Evolutionary conservation across 768 basidiomycete species (phyloP).

Genomic region (Pisolithus marmoratus): DNA sequence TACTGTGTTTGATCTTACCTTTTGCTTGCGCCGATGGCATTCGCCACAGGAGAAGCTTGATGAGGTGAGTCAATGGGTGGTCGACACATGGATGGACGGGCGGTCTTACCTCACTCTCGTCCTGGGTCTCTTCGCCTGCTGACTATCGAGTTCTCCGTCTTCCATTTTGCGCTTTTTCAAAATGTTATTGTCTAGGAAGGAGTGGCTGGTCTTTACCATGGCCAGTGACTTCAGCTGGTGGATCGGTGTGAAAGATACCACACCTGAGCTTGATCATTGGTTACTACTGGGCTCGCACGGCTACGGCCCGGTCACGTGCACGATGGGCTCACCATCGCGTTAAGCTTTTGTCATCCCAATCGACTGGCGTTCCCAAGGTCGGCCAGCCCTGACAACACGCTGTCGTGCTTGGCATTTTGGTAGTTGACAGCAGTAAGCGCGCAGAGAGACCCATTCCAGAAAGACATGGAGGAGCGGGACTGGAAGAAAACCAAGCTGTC

Average conservation of each 20-base stretch:
- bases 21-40: slow-evolving; percentile 86
- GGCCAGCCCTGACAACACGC: too few species aligned
- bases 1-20: slow-evolving; percentile 38
- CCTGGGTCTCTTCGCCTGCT: slow-evolving; percentile 55
- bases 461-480: slow-evolving; percentile 29
- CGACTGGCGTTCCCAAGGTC: background rate
- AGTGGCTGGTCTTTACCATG: slow-evolving; percentile 25
- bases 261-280: background rate
- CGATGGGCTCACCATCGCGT: background rate
- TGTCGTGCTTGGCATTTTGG: background rate
- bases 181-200: slow-evolving; percentile 26
- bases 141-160: slow-evolving; percentile 43
- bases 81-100: slow-evolving; percentile 1
- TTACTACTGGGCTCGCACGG: slow-evolving; percentile 1
- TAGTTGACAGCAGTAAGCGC: background rate
- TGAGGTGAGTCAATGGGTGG: slow-evolving; percentile 4
- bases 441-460: slow-evolving; percentile 1
- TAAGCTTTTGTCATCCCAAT: background rate
- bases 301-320: slow-evolving; percentile 22
- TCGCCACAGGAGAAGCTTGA: slow-evolving; percentile 79
- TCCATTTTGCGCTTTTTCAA: slow-evolving; percentile 61
- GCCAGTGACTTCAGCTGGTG: slow-evolving; percentile 19
- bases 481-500: slow-evolving; percentile 64
- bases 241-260: slow-evolving; percentile 26
- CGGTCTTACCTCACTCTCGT: slow-evolving; percentile 66